phyloP scores from a whole-genome alignment of 176 grass and related monocot genomes.

The Otatea glauca region DNA sequence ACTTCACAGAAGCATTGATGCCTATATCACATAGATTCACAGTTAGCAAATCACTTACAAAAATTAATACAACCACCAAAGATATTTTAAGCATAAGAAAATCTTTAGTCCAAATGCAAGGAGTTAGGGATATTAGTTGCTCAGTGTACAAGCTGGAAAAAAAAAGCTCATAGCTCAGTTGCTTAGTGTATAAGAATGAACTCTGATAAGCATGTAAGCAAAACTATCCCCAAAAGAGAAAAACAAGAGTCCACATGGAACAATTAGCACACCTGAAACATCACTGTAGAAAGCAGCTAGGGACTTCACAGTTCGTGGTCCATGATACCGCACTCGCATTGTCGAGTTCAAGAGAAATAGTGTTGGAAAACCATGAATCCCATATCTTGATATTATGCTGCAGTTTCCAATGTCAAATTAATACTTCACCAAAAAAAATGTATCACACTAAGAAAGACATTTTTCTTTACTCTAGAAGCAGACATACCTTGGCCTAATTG shows the following conservation, averaged over 20 bases:
- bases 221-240: background rate
- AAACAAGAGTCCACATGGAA: background rate
- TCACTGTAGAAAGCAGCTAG: conserved; percentile 83
- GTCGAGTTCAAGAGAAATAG: conserved; percentile 93
- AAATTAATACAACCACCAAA: background rate
- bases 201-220: background rate
- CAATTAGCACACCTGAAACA: conserved; percentile 64
- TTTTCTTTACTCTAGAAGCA: background rate
- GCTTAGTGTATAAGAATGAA: conserved; percentile 11
- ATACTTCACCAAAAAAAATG: conserved; percentile 28
- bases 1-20: conserved; percentile 58
- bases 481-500: conserved; percentile 87
- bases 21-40: conserved; percentile 60
- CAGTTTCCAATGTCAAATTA: conserved; percentile 38
- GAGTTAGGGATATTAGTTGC: background rate
- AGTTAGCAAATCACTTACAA: conserved; percentile 15
- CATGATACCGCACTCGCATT: conserved; percentile 86
- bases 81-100: background rate
- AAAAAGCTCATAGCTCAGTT: background rate
- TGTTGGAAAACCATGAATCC: conserved; percentile 96
- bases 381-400: conserved; percentile 94
- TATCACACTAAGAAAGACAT: background rate
- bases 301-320: conserved; percentile 67
- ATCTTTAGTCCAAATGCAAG: background rate
- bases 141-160: conserved; percentile 10